phyloP scores from a whole-genome alignment of 2,329 filamentous ascomycete species.

The Drechslerella dactyloides region DNA sequence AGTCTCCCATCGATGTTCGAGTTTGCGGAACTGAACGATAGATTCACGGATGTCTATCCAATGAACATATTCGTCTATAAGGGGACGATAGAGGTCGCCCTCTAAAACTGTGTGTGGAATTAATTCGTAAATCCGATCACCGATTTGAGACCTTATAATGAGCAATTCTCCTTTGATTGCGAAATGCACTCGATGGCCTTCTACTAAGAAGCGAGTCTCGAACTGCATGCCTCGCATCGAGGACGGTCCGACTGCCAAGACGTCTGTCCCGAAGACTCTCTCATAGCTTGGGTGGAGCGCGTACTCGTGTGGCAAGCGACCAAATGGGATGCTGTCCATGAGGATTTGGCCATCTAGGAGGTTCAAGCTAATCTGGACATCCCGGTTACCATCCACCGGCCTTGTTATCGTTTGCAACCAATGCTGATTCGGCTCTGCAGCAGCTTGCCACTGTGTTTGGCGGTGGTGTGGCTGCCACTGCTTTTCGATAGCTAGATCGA shows the following conservation, averaged over 20 bases:
- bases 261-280: slow-evolving; percentile 61
- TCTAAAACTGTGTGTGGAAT: slow-evolving; percentile 56
- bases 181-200: slow-evolving; percentile 53
- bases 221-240: slow-evolving; percentile 58
- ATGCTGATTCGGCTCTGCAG: slow-evolving; percentile 55
- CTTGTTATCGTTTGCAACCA: slow-evolving; percentile 56
- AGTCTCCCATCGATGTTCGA: slow-evolving; percentile 35
- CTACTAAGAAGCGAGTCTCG: slow-evolving; percentile 52
- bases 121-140: slow-evolving; percentile 54
- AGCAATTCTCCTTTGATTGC: slow-evolving; percentile 55
- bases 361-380: slow-evolving; percentile 59
- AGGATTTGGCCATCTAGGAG: slow-evolving; percentile 64
- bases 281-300: slow-evolving; percentile 59
- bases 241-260: slow-evolving; percentile 57
- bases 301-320: slow-evolving; percentile 62
- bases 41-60: slow-evolving; percentile 60
- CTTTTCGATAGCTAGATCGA: slow-evolving; percentile 54
- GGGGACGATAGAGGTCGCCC: slow-evolving; percentile 56
- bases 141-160: slow-evolving; percentile 55
- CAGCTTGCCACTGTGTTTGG: slow-evolving; percentile 53
- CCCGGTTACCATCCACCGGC: slow-evolving; percentile 1
- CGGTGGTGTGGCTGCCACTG: slow-evolving; percentile 56
- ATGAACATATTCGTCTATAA: slow-evolving; percentile 60
- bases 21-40: slow-evolving; percentile 56
- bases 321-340: slow-evolving; percentile 63